Evolutionary conservation across 805 yeast genomes (phyloP).

Genomic region (Barnettozyma californica): DNA sequence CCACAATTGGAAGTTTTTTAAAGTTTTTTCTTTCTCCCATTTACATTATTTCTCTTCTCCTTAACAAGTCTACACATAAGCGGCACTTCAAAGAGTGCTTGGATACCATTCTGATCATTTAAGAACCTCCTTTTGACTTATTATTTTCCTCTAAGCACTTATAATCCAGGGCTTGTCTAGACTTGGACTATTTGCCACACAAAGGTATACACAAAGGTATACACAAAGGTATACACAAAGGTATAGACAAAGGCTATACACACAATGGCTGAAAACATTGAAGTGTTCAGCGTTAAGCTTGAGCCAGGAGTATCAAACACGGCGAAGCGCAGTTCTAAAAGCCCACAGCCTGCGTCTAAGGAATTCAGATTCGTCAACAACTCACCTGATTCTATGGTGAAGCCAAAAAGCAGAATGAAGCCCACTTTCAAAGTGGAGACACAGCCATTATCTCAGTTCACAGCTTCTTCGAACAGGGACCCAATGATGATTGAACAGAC

Average conservation of each 20-base stretch:
- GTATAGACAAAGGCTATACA: too few relatives aligned
- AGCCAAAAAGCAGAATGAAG: conserved; percentile 19
- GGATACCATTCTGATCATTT: not conserved
- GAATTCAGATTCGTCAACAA: conserved; percentile 23
- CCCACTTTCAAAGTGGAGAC: conserved; percentile 20
- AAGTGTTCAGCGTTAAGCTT: conserved; percentile 4
- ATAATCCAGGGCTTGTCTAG: not conserved
- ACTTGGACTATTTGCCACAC: not conserved
- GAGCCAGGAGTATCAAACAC: not conserved
- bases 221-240: too few relatives aligned
- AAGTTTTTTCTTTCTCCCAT: conserved; percentile 4
- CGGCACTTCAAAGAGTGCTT: not conserved
- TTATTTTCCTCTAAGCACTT: not conserved
- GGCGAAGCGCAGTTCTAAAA: conserved; percentile 1
- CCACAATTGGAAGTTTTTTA: conserved; percentile 11
- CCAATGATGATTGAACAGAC: conserved; percentile 22
- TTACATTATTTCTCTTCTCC: not conserved
- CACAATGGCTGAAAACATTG: conserved; percentile 2
- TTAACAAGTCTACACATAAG: not conserved
- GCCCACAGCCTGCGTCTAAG: not conserved
- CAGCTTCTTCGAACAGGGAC: conserved; percentile 7
- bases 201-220: too few relatives aligned
- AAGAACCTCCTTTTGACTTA: not conserved
- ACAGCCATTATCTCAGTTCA: conserved; percentile 5
- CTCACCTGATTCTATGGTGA: conserved; percentile 17